These are phyloP conservation scores for Torulaspora pretoriensis DNA, from an alignment of 1,139 yeast species.

Conservation along the genomic window DNA sequence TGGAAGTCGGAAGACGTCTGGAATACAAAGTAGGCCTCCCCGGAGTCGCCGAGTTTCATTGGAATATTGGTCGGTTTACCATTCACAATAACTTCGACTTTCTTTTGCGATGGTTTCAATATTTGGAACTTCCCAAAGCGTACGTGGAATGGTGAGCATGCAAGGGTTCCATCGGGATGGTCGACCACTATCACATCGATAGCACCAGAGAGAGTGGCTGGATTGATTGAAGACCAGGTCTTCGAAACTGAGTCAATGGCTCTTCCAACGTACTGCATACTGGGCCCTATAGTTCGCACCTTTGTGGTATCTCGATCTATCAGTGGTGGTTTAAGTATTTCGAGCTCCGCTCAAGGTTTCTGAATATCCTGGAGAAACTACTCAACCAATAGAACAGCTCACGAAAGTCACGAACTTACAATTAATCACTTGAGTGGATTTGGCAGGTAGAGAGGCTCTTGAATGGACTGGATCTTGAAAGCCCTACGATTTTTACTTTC, in stretches of 20 bases:
- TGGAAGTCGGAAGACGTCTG: conserved; percentile 60
- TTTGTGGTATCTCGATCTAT: neutral
- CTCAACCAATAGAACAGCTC: neutral
- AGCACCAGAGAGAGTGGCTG: conserved; percentile 95
- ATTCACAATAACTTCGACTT: conserved; percentile 83
- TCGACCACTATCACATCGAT: conserved; percentile 97
- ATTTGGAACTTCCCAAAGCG: conserved; percentile 92
- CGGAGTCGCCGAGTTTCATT: conserved; percentile 96
- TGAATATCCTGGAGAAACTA: neutral
- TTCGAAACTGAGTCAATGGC: conserved; percentile 93
- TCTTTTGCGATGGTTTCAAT: conserved; percentile 92
- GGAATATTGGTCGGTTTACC: conserved; percentile 78
- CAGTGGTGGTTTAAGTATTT: neutral
- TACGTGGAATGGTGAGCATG: conserved; percentile 95
- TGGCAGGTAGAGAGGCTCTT: too few relatives aligned
- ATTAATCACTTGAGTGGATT: too few relatives aligned
- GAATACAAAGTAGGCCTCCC: conserved; percentile 96
- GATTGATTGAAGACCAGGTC: conserved; percentile 95
- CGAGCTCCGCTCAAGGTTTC: neutral
- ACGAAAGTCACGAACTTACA: too few relatives aligned
- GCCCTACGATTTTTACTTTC: too few relatives aligned
- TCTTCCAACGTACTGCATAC: conserved; percentile 93
- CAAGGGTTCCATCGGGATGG: conserved; percentile 74
- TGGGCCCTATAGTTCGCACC: neutral
- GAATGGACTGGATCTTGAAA: too few relatives aligned